Base-by-base conservation (phyloP, 106 monocot genomes). In the Apostasia ramifera region DNA sequence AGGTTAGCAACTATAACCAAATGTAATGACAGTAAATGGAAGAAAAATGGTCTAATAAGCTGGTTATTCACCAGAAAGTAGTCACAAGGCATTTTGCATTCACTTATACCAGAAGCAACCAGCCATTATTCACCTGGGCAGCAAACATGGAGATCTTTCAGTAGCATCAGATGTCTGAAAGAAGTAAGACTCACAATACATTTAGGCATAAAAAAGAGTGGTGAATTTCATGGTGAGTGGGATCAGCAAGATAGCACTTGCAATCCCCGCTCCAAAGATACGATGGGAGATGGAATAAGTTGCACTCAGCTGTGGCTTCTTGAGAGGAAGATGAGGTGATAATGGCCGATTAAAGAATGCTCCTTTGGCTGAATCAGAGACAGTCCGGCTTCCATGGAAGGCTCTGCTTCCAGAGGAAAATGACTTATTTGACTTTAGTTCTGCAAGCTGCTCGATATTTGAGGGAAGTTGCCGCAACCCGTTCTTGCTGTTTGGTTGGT, bases 241-340 rank as follows among this genome's bases (percentile, higher is more conserved):
- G 55, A 47, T 40, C 40, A 77, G 7, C 65, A 88, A 50, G 15
- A 88, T 82, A 8, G 46, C 72, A 60, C 73, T 48, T 9, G 71
- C 79, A 26, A 88, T 6, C 10, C 51, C 76, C 54, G 55, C 79
- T 14, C 88, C 79, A 48, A 84, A 81, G 48, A 84, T 89, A 14
- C 85, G 79, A 64, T 89, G 89, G 4, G 89, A 89, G 46, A 89
- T 89, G 4, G 89, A 89, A 44, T 79, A 89, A 8, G 89, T 82
- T 4, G 89, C 89, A 54, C 77, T 71, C 47, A 89, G 61, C 71
- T 89, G 89, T 41, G 89, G 85, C 73, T 89, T 89, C 77, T 89
- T 89, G 43, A 85, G 39, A 53, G 79, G 80, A 40, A 89, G 74
- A 75, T 89, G 85, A 53, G 89, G 82, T n/a, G 89, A 89, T 42